A percentile compares a stretch with the other conserved stretches of the same genome.
phyloP scores from a whole-genome alignment of 2,329 filamentous ascomycete species.

The Leptographium flavum region DNA sequence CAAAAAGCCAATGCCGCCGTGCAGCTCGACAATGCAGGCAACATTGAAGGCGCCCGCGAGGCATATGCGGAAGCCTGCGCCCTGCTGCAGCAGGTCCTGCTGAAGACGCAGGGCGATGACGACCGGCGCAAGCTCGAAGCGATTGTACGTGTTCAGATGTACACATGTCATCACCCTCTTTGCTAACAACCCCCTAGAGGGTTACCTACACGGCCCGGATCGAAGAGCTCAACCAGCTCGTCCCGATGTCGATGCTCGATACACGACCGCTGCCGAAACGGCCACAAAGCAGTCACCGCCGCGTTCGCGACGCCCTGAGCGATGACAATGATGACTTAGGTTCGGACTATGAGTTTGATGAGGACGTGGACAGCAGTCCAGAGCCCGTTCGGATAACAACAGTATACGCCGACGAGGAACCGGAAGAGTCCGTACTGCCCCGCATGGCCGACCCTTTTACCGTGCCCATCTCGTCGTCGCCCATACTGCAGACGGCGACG shows the following conservation, averaged over 20 bases:
- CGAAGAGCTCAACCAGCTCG: slow-evolving; percentile 65
- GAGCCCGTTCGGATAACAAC: slow-evolving; percentile 32
- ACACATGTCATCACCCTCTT: not conserved
- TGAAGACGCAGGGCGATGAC: slow-evolving; percentile 69
- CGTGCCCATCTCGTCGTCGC: slow-evolving; percentile 12
- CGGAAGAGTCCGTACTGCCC: slow-evolving; percentile 6
- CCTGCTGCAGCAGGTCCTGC: slow-evolving; percentile 75
- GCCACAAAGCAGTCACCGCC: slow-evolving; percentile 37
- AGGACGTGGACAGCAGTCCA: slow-evolving; percentile 14
- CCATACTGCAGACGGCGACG: slow-evolving; percentile 14
- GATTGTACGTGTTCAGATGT: slow-evolving; percentile 44
- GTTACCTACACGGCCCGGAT: slow-evolving; percentile 85
- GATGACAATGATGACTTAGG: slow-evolving; percentile 16
- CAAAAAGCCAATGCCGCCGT: slow-evolving; percentile 95
- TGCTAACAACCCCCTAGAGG: slow-evolving; percentile 35
- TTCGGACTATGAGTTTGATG: not conserved
- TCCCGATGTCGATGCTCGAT: slow-evolving; percentile 35
- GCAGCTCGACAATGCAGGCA: slow-evolving; percentile 87
- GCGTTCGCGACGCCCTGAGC: slow-evolving; percentile 12
- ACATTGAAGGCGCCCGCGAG: slow-evolving; percentile 79
- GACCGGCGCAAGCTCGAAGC: slow-evolving; percentile 84
- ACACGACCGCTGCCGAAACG: slow-evolving; percentile 65
- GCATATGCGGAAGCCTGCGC: slow-evolving; percentile 87
- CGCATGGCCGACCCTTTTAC: slow-evolving; percentile 15
- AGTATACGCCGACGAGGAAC: slow-evolving; percentile 27